These are phyloP conservation scores for Anisodus acutangulus DNA, from an alignment of 257 asterid genomes.

Conservation along the genomic window DNA sequence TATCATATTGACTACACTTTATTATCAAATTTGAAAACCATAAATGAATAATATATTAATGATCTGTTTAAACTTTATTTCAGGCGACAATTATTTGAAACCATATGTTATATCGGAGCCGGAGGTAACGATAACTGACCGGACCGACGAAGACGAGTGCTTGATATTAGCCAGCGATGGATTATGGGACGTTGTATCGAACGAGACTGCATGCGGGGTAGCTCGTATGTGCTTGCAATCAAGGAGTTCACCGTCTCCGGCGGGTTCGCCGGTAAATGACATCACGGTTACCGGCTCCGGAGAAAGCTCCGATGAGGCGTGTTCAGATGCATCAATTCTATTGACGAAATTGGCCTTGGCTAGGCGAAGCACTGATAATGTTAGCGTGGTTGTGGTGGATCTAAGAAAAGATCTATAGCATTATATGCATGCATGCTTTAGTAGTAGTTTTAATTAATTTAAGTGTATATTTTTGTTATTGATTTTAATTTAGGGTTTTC, in stretches of 20 bases:
- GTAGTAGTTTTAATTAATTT: not conserved
- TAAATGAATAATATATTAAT: not conserved
- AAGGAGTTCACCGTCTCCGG: slow-evolving; percentile 29
- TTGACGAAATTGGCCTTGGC: no score
- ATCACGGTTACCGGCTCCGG: not conserved
- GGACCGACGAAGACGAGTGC: slow-evolving; percentile 51
- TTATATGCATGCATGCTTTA: no score
- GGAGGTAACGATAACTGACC: slow-evolving; percentile 49
- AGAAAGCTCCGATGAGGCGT: slow-evolving; percentile 32
- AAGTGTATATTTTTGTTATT: slow-evolving; percentile 6
- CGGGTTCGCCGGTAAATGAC: slow-evolving; percentile 4
- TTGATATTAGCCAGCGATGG: slow-evolving; percentile 58
- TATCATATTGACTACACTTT: not conserved
- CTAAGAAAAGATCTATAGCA: slow-evolving; percentile 33
- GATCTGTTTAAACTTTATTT: not conserved
- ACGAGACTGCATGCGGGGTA: slow-evolving; percentile 46
- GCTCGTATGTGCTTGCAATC: slow-evolving; percentile 46
- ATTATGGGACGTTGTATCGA: slow-evolving; percentile 59
- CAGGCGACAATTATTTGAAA: slow-evolving; percentile 52
- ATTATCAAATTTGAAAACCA: not conserved
- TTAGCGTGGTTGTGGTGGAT: slow-evolving; percentile 51
- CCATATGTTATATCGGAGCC: slow-evolving; percentile 61
- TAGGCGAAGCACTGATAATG: slow-evolving; percentile 34
- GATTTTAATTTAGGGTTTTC: not conserved
- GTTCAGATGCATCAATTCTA: slow-evolving; percentile 51